Evolutionary conservation across 257 asterid species (phyloP).

Genomic region (Solanum chiquidenum): DNA sequence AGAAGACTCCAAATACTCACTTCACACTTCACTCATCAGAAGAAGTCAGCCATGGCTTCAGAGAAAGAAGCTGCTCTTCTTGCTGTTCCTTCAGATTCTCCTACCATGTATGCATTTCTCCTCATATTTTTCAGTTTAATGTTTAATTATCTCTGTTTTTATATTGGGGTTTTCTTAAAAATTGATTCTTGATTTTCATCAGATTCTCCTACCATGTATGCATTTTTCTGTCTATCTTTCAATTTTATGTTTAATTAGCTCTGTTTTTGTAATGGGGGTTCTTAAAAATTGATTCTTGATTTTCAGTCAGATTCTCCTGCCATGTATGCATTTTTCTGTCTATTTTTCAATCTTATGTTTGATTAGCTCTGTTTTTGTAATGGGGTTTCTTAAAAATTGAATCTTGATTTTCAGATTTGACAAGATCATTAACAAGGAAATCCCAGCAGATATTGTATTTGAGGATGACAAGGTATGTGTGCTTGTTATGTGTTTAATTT

Average conservation of each 20-base stretch:
- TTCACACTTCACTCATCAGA: constrained; percentile 27
- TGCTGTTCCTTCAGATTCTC: constrained; percentile 63
- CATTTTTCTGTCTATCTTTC: neutral
- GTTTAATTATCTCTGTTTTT: neutral
- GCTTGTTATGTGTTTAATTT: neutral
- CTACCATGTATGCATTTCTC: constrained; percentile 12
- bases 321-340: constrained; percentile 24
- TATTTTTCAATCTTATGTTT: neutral
- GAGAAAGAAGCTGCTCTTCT: constrained; percentile 88
- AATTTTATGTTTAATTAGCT: neutral
- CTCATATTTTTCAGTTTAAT: neutral
- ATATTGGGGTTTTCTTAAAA: neutral
- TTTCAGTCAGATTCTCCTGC: constrained; percentile 29
- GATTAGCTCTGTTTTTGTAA: neutral
- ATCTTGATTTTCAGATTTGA: constrained; percentile 58
- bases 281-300: neutral
- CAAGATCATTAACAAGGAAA: constrained; percentile 80
- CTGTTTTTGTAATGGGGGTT: neutral
- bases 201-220: constrained; percentile 38
- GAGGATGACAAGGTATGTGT: constrained; percentile 78
- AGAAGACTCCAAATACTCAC: constrained; percentile 34
- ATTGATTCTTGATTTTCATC: constrained; percentile 8
- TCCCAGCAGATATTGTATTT: constrained; percentile 62
- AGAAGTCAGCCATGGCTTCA: constrained; percentile 54
- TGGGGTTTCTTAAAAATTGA: neutral